These are phyloP conservation scores for Pseudogymnoascus sp. DNA, from an alignment of 2,329 filamentous ascomycete genomes.

Conservation along the genomic window DNA sequence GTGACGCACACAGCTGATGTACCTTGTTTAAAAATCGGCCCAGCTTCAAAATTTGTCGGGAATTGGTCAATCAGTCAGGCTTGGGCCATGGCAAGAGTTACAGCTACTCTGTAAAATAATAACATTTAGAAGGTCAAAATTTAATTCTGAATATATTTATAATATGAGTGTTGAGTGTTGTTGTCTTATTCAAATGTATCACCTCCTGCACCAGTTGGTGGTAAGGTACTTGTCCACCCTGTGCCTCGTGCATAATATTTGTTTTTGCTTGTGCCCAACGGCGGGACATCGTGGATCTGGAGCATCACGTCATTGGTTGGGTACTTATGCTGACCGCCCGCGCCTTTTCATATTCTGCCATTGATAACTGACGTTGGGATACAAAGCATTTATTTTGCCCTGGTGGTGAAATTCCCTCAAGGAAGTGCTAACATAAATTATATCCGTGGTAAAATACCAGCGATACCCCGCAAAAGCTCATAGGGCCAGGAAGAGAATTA, in stretches of 20 bases:
- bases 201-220: neutral
- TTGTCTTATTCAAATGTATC: slow-evolving; percentile 1
- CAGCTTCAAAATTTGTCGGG: neutral
- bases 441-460: neutral
- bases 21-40: slow-evolving; percentile 8
- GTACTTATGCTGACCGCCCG: neutral
- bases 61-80: neutral
- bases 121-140: neutral
- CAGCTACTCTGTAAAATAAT: neutral
- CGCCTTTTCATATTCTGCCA: neutral
- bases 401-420: neutral
- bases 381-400: neutral
- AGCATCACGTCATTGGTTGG: slow-evolving; percentile 6
- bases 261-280: slow-evolving; percentile 6
- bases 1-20: neutral
- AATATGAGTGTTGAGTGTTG: slow-evolving; percentile 3
- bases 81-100: neutral
- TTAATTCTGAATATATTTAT: slow-evolving; percentile 8
- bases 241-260: neutral
- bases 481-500: neutral
- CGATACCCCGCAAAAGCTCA: neutral
- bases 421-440: neutral
- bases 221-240: neutral
- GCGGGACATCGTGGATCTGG: slow-evolving; percentile 4
- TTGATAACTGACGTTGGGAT: neutral